Base-by-base conservation (phyloP, 306 rosid genomes). In the Adenanthera pavonina region DNA sequence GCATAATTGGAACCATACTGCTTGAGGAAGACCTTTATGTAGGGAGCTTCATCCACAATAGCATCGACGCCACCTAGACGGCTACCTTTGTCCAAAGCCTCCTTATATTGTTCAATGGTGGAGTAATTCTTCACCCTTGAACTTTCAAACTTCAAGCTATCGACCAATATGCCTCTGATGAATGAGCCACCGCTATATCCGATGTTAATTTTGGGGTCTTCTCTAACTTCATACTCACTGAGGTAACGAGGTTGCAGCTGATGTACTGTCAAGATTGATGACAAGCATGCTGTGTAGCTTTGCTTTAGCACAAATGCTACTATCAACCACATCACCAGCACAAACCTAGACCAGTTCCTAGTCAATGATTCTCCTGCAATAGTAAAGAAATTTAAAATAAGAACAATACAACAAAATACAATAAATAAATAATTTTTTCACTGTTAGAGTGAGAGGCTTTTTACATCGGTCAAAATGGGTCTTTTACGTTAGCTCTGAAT, bases 281-380 rank as follows among this genome's bases (percentile, higher is more conserved):
- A 79, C 62, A 79, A 34, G 77, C 61, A 57, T 69, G 77, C 72
- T 0, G 77, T 44, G 62, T 70, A 79, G 11, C 83, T 79, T 70
- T 70, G 83, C 71, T 56, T 69, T 2, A 70, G 16, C 1, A 70
- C 17, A 70, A 44, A 79, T 46, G 33, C 77, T 35, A 70, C 0
- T 20, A 54, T 33, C 40, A 79, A 59, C 72, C 83, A 79, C 33
- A 79, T n/a, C 51, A 70, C 61, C 48, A 79, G 20, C 4, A 79
- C 77, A 57, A 69, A 79, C 69, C 33, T 34, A 11, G 82, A 79
- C 49, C 77, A 80, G 3, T 52, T 80, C 68, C 25, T 64, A 10
- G 10, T 74, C 17, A 80, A 44, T 11, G 56, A 73, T 61, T 72
- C 79, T 52, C 73, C 84, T 73, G 53, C 3, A 17, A 41, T 17